Percentiles rank a stretch among this genome's conserved stretches.
Conservation (phyloP, 768 basidiomycete genomes). For the Coprinopsis sp. region DNA sequence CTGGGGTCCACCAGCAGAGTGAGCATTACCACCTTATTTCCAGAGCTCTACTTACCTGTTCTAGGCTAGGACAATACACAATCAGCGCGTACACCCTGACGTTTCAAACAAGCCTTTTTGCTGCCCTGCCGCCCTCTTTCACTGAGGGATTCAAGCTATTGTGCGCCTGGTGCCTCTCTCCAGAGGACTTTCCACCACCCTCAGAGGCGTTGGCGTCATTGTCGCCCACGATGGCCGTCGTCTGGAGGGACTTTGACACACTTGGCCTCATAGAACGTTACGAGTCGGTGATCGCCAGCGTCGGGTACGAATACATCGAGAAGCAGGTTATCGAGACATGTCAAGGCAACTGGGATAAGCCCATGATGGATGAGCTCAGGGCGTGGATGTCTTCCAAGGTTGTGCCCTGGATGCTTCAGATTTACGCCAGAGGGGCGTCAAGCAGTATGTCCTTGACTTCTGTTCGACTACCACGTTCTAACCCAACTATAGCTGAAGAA, state of each 20-base stretch:
- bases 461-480: conserved; percentile 6
- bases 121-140: conserved; percentile 65
- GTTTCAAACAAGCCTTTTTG: conserved; percentile 75
- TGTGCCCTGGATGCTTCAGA: conserved; percentile 80
- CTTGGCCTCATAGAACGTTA: conserved; percentile 80
- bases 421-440: conserved; percentile 66
- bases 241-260: conserved; percentile 61
- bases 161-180: conserved; percentile 53
- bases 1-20: conserved; percentile 72
- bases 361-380: conserved; percentile 56
- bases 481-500: conserved; percentile 52
- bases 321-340: conserved; percentile 62
- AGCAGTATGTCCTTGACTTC: conserved; percentile 37
- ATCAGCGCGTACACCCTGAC: conserved; percentile 56
- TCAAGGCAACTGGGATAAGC: conserved; percentile 62
- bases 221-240: conserved; percentile 4
- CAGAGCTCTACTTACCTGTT: conserved; percentile 8
- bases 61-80: conserved; percentile 58
- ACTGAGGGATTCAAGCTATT: conserved; percentile 64
- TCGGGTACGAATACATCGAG: conserved; percentile 86
- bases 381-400: conserved; percentile 78
- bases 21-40: conserved; percentile 20
- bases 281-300: conserved; percentile 75
- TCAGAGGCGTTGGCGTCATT: not conserved
- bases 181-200: conserved; percentile 6